phyloP scores from a whole-genome alignment of 768 basidiomycete species.

The Clitopilus passeckerianus region DNA sequence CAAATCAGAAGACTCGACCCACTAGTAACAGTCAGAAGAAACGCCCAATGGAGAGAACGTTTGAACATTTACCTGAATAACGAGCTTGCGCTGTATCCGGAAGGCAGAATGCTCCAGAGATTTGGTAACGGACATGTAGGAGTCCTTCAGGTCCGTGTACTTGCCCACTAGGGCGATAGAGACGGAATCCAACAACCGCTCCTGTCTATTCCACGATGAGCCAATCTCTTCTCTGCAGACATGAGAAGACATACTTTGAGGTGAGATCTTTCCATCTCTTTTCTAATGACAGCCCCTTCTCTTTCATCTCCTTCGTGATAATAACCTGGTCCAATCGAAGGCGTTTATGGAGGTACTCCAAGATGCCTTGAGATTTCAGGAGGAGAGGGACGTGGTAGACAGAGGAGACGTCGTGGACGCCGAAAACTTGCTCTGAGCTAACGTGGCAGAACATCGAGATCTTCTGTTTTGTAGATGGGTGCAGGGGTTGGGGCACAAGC shows the following conservation, averaged over 20 bases:
- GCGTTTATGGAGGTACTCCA: conserved; percentile 76
- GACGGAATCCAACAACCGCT: conserved; percentile 85
- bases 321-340: conserved; percentile 63
- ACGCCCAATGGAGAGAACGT: not conserved
- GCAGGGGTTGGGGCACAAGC: conserved; percentile 74
- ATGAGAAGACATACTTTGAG: conserved; percentile 49
- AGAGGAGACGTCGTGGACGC: conserved; percentile 93
- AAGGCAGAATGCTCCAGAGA: conserved; percentile 96
- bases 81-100: conserved; percentile 80
- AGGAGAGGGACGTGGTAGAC: conserved; percentile 97
- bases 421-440: conserved; percentile 81
- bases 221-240: not conserved
- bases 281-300: conserved; percentile 62
- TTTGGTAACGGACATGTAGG: conserved; percentile 98
- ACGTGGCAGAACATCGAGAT: conserved; percentile 99
- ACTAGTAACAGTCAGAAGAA: conserved; percentile 38
- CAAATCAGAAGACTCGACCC: conserved; percentile 94
- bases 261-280: conserved; percentile 82
- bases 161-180: conserved; percentile 93
- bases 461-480: conserved; percentile 84
- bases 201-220: conserved; percentile 56
- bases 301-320: conserved; percentile 50
- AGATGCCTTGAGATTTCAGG: conserved; percentile 87
- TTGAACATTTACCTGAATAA: conserved; percentile 56
- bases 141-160: conserved; percentile 95